Evolutionary conservation across 140 eudicot species (phyloP), one percentile per base, ranked within the genome.

Genomic region (Stevia rebaudiana): DNA sequence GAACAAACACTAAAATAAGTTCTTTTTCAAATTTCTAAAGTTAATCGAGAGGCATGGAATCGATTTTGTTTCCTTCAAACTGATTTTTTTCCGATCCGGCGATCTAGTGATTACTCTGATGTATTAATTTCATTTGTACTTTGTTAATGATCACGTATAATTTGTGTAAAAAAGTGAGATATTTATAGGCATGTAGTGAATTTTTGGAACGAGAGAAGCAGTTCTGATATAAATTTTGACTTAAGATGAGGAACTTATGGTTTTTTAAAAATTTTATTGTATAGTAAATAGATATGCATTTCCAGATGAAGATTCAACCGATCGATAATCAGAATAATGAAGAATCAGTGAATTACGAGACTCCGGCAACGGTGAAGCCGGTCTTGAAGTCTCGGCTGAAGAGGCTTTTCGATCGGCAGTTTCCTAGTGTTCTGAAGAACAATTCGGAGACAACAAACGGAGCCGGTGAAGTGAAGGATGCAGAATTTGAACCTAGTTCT

Each of bases 221-320:
- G 62, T 59, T 59, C 57, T 74, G 65, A 18, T 75, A 60, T 67
- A 3, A 54, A 75, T 60, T 61, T 55, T 44, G 42, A 50, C 46
- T 1, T 15, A n/a, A 23, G 25, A 48, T n/a, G 60, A 47, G 61
- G 21, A 17, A 15, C 31, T 19, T 11, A 19, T n/a, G 56, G 56
- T 50, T 8, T 21, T 50, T 50, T 40, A 51, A 46, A 49, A 12
- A 17, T 63, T 23, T 12, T 8, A 22, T 36, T 69, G 68, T 54
- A n/a, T 22, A 25, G 43, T 23, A 47, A 40, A 46, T 49, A 66
- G 69, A 22, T 30, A 88, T 85, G 95, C 87, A 76, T 69, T 86
- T 86, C 71, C 94, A 84, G 72, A 83, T 80, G 95, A 89, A 88
- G 80, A 76, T 89, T 74, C 95, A 86, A 61, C 97, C 97, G 54